Evolutionary conservation across 768 basidiomycete species (phyloP), one percentile per base, ranked within the genome.

Genomic region (Naganishia vishniacii): DNA sequence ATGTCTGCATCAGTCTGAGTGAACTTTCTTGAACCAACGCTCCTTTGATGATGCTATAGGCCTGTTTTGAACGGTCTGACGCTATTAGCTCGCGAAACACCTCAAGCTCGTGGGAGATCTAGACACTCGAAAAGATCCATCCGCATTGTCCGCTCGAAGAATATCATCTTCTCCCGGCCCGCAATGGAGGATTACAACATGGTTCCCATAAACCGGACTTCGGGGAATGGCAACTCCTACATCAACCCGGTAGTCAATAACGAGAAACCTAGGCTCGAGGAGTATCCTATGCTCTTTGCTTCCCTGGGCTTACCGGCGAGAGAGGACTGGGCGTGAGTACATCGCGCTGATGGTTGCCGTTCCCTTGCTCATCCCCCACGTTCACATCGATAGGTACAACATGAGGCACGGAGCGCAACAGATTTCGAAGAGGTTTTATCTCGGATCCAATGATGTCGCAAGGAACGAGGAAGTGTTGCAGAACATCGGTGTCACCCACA

Each of bases 351-450:
- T 49, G 7, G 26, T 26, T 7, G n/a, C 6, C 11, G 26, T 4
- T 23, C 12, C 8, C 4, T 28, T 7, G 4, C 13, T 49, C 7
- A 49, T 23, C 26, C 20, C 9, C 7, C 56, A 34, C 37, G 15
- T 8, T 25, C 37, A 32, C 4, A 4, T 7, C 16, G 31, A 18
- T 56, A 78, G 77, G 59, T 77, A 78, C 53, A 75, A 75, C 59
- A 78, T 78, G 77, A 66, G 77, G 29, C 49, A 76, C 65, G 71
- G 75, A 58, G 69, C 76, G 23, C 77, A 78, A 49, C 61, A 70
- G 47, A 73, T 78, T 56, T 68, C 76, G 8, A 73, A 74, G 23
- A 67, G 68, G 16, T 64, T 78, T 26, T 74, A 68, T 44, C 68
- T 78, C 4, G 77, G 77, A n/a, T 74, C 76, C n/a, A 73, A 73